These are phyloP conservation scores for Boletus patriciae DNA, from an alignment of 768 basidiomycete species.

Conservation along the genomic window DNA sequence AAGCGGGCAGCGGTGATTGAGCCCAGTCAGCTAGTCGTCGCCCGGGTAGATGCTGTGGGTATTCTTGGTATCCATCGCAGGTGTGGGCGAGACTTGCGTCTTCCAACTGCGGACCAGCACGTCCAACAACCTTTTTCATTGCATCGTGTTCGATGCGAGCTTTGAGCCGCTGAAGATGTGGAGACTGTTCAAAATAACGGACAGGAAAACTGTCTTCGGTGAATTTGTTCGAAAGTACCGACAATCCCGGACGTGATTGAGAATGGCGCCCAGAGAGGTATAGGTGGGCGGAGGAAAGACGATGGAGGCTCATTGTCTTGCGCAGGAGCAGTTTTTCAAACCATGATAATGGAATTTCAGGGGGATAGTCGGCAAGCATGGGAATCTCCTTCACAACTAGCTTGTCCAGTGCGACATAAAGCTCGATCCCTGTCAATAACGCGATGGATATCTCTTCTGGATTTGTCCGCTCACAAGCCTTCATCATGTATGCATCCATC, in stretches of 20 bases:
- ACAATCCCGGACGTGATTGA: constrained; percentile 14
- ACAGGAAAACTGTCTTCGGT: constrained; percentile 6
- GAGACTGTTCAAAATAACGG: no score
- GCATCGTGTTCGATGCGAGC: constrained; percentile 29
- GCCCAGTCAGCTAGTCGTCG: neutral
- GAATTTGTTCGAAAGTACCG: constrained; percentile 33
- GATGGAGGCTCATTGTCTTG: constrained; percentile 27
- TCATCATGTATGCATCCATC: constrained; percentile 27
- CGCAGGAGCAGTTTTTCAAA: constrained; percentile 29
- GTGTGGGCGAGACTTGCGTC: neutral
- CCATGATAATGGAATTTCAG: constrained; percentile 25
- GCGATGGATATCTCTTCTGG: constrained; percentile 41
- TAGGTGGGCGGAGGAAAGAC: constrained; percentile 24
- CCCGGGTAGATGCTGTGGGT: neutral
- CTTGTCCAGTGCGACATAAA: no score
- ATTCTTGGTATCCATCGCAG: neutral
- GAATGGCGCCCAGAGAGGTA: constrained; percentile 35
- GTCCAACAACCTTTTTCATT: neutral
- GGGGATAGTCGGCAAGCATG: constrained; percentile 32
- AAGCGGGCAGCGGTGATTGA: constrained; percentile 44
- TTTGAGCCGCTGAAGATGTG: constrained; percentile 28
- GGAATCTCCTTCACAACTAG: constrained; percentile 22
- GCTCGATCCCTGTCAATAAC: constrained; percentile 37
- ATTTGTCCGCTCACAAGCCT: constrained; percentile 15
- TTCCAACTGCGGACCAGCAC: constrained; percentile 12